Conservation (phyloP, 2,329 filamentous ascomycete species). For the Colletotrichum viniferum region DNA sequence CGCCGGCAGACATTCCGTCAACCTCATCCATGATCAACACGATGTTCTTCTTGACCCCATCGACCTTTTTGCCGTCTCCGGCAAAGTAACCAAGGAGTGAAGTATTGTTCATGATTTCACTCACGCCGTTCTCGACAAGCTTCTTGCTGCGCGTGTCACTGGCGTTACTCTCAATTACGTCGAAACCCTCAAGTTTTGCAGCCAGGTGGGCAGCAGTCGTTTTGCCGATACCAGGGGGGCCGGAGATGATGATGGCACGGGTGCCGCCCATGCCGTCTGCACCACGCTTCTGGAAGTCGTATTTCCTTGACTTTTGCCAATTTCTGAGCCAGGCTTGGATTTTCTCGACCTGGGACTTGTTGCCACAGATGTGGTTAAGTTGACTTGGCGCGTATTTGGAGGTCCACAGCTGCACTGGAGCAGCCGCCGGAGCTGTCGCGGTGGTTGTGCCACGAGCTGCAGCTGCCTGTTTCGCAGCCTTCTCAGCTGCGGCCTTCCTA, state of each 20-base stretch:
- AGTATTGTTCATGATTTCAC: conserved; percentile 90
- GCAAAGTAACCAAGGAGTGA: conserved; percentile 92
- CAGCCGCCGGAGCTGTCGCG: conserved; percentile 42
- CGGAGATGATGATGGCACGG: conserved; percentile 92
- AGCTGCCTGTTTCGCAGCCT: conserved; percentile 55
- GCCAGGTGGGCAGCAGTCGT: conserved; percentile 96
- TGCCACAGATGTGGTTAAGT: conserved; percentile 90
- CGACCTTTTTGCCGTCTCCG: conserved; percentile 79
- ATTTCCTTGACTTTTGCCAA: conserved; percentile 80
- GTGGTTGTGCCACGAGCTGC: conserved; percentile 45
- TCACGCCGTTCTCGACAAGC: conserved; percentile 85
- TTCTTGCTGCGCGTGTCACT: conserved; percentile 97
- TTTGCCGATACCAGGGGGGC: conserved; percentile 95
- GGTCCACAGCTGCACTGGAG: conserved; percentile 76
- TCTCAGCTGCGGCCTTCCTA: conserved; percentile 55
- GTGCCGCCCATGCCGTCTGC: conserved; percentile 83
- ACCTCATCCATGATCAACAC: conserved; percentile 99
- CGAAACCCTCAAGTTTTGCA: conserved; percentile 90
- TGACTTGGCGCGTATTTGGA: conserved; percentile 91
- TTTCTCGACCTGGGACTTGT: conserved; percentile 88
- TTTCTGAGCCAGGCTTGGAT: conserved; percentile 85
- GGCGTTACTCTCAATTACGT: conserved; percentile 93
- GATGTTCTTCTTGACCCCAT: conserved; percentile 85
- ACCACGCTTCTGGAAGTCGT: conserved; percentile 81
- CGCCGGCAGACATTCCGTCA: conserved; percentile 97